phyloP scores from a whole-genome alignment of 345 rosid genomes.

The Toxicodendron radicans region DNA sequence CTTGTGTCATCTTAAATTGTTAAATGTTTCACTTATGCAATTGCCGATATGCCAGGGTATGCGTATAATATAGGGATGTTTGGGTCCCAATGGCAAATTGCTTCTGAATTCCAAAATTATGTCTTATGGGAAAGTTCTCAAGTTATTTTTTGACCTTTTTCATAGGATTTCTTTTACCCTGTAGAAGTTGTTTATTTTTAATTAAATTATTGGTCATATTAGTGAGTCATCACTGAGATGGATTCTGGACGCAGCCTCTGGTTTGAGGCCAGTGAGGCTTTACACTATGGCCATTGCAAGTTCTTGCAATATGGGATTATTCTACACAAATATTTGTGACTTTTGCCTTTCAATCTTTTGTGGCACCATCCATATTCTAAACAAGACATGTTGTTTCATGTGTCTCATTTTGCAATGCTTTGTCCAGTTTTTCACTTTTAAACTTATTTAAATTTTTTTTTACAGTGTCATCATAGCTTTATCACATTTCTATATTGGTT shows the following conservation, averaged over 20 bases:
- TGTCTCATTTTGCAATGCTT: not conserved
- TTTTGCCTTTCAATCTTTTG: not conserved
- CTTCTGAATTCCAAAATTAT: not conserved
- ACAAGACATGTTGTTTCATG: no score
- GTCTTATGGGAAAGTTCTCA: not conserved
- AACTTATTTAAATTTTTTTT: not conserved
- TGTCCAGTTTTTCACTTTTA: not conserved
- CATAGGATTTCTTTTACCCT: not conserved
- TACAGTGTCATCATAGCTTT: not conserved
- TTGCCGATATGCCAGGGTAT: not conserved
- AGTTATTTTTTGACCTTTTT: not conserved
- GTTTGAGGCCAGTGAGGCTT: not conserved
- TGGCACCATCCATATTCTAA: not conserved
- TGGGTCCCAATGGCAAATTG: not conserved
- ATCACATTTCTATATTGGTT: conserved; percentile 1
- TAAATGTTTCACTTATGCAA: not conserved
- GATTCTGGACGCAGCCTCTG: not conserved
- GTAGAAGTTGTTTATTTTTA: not conserved
- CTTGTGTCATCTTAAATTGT: not conserved
- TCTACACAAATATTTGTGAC: not conserved
- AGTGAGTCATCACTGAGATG: not conserved
- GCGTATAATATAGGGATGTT: not conserved
- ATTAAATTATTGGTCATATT: not conserved
- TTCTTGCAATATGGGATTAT: not conserved
- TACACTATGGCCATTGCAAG: not conserved